phyloP scores from a whole-genome alignment of 139 green algal species.

The Asterochloris sp. region DNA sequence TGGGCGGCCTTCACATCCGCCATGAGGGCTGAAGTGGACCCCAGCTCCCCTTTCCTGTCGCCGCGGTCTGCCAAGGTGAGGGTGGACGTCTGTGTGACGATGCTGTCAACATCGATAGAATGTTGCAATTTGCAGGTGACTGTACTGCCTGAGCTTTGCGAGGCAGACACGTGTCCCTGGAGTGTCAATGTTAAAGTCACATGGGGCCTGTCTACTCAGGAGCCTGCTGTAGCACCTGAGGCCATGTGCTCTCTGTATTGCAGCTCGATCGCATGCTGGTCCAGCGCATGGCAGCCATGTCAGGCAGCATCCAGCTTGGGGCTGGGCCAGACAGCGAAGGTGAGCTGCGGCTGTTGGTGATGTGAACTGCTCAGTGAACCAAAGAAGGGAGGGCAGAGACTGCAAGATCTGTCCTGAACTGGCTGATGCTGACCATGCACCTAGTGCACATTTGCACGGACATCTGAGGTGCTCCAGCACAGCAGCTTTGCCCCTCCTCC shows the following conservation, averaged over 20 bases:
- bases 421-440: no score
- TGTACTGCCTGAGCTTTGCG: background rate
- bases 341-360: no score
- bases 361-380: no score
- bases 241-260: background rate
- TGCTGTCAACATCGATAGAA: background rate
- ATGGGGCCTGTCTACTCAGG: background rate
- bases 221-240: background rate
- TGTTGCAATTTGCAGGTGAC: background rate
- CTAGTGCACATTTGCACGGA: no score
- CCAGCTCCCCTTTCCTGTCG: slow-evolving; percentile 34
- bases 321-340: background rate
- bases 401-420: no score
- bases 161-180: background rate
- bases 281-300: slow-evolving; percentile 30
- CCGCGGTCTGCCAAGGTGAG: slow-evolving; percentile 23
- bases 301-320: slow-evolving; percentile 30
- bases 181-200: background rate
- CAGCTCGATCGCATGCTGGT: slow-evolving; percentile 33
- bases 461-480: no score
- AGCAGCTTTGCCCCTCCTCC: no score
- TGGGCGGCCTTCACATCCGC: slow-evolving; percentile 35
- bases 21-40: slow-evolving; percentile 30
- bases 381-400: no score
- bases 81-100: background rate